A percentile compares a stretch with the other conserved stretches of the same genome.
These are phyloP conservation scores for Magnaporthiopsis poae DNA, from an alignment of 2,329 filamentous ascomycete species.

Conservation along the genomic window DNA sequence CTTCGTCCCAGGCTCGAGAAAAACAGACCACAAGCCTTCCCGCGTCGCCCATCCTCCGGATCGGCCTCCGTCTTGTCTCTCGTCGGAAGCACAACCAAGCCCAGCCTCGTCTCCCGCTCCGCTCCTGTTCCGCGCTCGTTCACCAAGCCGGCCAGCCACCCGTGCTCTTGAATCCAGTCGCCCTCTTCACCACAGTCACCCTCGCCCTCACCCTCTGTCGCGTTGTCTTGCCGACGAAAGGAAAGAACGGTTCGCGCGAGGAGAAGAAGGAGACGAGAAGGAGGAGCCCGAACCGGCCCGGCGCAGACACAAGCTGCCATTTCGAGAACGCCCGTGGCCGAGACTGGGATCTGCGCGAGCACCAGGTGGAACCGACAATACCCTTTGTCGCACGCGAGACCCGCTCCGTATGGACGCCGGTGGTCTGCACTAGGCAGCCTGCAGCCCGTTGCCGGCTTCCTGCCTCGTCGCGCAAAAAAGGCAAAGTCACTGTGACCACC, in stretches of 20 bases:
- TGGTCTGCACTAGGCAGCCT: slow-evolving; percentile 6
- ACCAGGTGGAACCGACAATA: background rate
- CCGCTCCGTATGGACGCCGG: slow-evolving; percentile 4
- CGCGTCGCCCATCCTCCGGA: background rate
- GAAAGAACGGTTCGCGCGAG: background rate
- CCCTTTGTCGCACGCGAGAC: slow-evolving; percentile 5
- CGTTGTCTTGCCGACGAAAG: background rate
- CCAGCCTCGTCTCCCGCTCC: background rate
- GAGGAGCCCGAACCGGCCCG: background rate
- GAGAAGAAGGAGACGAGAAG: background rate
- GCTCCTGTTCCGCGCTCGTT: background rate
- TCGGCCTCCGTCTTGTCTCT: background rate
- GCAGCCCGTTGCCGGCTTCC: slow-evolving; percentile 6
- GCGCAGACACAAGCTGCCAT: background rate
- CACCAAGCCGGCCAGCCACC: background rate
- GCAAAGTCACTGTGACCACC: background rate
- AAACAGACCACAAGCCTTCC: background rate
- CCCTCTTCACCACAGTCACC: background rate
- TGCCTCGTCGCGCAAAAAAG: slow-evolving; percentile 1
- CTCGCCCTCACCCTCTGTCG: background rate
- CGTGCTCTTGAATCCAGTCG: background rate
- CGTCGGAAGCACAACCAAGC: background rate
- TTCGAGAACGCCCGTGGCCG: background rate
- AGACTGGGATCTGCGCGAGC: background rate
- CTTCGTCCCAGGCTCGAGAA: background rate